These are phyloP conservation scores for Pythium periplocum DNA, from an alignment of 352 stramenopile genomes.

Conservation along the genomic window DNA sequence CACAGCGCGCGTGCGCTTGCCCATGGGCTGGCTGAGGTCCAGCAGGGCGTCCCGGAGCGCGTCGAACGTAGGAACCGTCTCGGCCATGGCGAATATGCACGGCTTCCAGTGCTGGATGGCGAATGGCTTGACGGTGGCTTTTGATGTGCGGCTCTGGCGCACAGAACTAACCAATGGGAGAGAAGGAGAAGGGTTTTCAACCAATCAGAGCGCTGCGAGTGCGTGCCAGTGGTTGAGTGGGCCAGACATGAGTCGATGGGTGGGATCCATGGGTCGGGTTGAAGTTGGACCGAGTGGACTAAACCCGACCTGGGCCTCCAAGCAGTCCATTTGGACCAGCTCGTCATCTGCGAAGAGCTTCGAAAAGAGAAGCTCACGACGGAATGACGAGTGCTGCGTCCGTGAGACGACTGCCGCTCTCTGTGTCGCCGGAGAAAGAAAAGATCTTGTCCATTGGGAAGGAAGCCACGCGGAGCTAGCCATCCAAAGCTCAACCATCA, in stretches of 20 bases:
- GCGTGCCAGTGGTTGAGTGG: conserved; percentile 17
- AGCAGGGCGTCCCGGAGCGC: conserved; percentile 55
- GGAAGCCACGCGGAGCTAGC: too few species aligned
- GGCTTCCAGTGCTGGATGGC: neutral
- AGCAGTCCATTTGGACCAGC: too few species aligned
- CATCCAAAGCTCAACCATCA: conserved; percentile 8
- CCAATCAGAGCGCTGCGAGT: conserved; percentile 14
- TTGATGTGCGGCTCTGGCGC: conserved; percentile 7
- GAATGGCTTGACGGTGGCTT: neutral
- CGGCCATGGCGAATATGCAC: conserved; percentile 18
- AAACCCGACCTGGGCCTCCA: too few species aligned
- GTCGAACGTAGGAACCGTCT: conserved; percentile 52
- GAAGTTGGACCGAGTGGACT: too few species aligned
- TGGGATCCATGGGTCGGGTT: neutral
- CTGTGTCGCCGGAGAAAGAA: too few species aligned
- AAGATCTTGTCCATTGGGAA: too few species aligned
- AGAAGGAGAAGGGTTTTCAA: conserved; percentile 3
- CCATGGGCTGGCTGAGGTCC: conserved; percentile 76
- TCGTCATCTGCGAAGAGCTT: too few species aligned
- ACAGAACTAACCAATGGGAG: conserved; percentile 22
- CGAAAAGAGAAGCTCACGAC: too few species aligned
- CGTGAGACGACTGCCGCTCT: too few species aligned
- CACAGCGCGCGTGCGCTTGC: conserved; percentile 89
- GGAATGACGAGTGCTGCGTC: too few species aligned
- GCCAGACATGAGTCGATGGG: neutral